Evolutionary conservation across 2,329 filamentous ascomycete species (phyloP).

Genomic region (Emmonsiellopsis sp.): DNA sequence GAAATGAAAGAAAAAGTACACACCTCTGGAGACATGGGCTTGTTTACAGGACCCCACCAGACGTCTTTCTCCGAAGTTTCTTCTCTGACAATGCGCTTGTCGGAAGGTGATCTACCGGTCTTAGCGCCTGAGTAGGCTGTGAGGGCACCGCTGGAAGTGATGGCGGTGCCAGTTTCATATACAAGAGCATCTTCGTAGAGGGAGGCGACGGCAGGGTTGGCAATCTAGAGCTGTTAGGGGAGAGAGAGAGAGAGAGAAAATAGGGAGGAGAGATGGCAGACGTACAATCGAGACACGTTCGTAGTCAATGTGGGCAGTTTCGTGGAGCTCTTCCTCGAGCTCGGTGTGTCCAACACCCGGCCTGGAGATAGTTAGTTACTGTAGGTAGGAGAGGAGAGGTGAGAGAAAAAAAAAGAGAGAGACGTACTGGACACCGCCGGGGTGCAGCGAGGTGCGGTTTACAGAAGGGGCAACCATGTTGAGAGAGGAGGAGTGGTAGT

Average conservation of each 20-base stretch:
- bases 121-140: constrained; percentile 97
- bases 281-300: constrained; percentile 94
- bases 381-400: constrained; percentile 11
- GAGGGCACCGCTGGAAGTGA: constrained; percentile 88
- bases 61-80: constrained; percentile 78
- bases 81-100: constrained; percentile 97
- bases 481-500: constrained; percentile 52
- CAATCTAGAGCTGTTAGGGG: constrained; percentile 43
- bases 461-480: constrained; percentile 50
- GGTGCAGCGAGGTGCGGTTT: constrained; percentile 90
- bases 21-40: constrained; percentile 96
- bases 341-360: constrained; percentile 85
- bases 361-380: constrained; percentile 39
- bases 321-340: constrained; percentile 93
- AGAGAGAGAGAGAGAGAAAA: constrained; percentile 3
- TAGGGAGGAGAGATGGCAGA: neutral
- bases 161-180: constrained; percentile 95
- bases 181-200: constrained; percentile 98
- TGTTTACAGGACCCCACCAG: constrained; percentile 99
- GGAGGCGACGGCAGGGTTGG: constrained; percentile 89
- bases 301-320: constrained; percentile 98
- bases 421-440: constrained; percentile 75
- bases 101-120: constrained; percentile 90
- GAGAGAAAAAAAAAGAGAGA: constrained; percentile 9
- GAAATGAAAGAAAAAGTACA: constrained; percentile 34